Evolutionary conservation across 495 filamentous ascomycete genomes (phyloP).

Genomic region (Pseudomonodictys pantanalensis): DNA sequence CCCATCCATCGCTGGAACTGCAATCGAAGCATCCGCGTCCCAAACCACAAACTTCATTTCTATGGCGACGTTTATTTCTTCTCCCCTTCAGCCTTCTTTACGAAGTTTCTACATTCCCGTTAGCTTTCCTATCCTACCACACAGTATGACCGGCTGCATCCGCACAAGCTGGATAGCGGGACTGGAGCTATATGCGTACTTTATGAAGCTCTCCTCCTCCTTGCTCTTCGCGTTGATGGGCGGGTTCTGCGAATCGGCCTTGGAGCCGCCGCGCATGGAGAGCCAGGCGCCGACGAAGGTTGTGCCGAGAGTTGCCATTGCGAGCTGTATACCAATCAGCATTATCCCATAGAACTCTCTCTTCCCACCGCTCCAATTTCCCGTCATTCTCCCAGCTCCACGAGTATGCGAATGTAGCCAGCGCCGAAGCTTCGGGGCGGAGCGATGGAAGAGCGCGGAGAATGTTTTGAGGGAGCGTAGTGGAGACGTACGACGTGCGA

Average conservation of each 20-base stretch:
- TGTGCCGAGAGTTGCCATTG: constrained; percentile 75
- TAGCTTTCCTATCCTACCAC: constrained; percentile 2
- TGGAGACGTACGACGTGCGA: constrained; percentile 75
- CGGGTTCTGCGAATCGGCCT: constrained; percentile 57
- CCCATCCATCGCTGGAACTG: not conserved
- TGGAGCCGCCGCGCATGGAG: constrained; percentile 60
- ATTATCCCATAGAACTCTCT: constrained; percentile 13
- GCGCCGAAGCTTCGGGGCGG: too few relatives aligned
- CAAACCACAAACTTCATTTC: constrained; percentile 3
- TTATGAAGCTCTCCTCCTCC: constrained; percentile 96
- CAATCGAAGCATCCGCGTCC: not conserved
- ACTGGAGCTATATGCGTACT: constrained; percentile 58
- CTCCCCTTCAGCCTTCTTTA: constrained; percentile 43
- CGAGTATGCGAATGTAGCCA: too few relatives aligned
- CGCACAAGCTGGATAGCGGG: not conserved
- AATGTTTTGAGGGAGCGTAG: not conserved
- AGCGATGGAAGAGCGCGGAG: too few relatives aligned
- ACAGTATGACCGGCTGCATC: not conserved
- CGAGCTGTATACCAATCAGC: constrained; percentile 57
- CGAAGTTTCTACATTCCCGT: constrained; percentile 30
- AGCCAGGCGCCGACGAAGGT: constrained; percentile 57
- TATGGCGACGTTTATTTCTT: constrained; percentile 46
- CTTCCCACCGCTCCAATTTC: not conserved
- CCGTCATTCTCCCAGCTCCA: too few relatives aligned
- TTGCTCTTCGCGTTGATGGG: constrained; percentile 83